These are phyloP conservation scores for Malus hybrid DNA, from an alignment of 331 rosid species.

Conservation along the genomic window DNA sequence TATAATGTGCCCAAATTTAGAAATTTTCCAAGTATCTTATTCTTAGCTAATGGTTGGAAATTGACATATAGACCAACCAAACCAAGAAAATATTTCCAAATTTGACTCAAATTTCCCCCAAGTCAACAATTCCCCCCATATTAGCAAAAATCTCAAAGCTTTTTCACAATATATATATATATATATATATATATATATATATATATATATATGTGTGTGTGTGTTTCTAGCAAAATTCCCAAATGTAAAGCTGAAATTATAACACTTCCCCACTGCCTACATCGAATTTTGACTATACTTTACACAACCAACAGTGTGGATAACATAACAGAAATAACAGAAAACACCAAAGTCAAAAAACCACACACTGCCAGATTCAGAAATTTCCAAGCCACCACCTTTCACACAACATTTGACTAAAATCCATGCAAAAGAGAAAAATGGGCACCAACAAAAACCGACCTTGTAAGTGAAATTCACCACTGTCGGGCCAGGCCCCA, in stretches of 20 bases:
- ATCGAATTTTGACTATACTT: conserved; percentile 10
- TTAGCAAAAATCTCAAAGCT: not conserved
- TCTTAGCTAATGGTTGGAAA: not conserved
- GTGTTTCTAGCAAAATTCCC: not conserved
- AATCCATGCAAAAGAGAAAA: not conserved
- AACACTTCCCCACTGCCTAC: not conserved
- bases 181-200: too few relatives aligned
- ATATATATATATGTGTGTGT: too few relatives aligned
- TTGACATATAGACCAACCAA: not conserved
- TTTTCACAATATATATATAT: not conserved
- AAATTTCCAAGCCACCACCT: not conserved
- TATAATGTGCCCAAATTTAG: not conserved
- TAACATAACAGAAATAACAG: not conserved
- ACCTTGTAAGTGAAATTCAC: conserved; percentile 86
- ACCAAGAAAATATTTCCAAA: conserved; percentile 2
- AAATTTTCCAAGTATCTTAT: not conserved
- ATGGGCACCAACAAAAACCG: conserved; percentile 1
- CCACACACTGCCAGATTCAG: not conserved
- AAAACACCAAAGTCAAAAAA: conserved; percentile 15
- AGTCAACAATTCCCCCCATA: not conserved
- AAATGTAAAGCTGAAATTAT: not conserved
- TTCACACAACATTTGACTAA: conserved; percentile 7
- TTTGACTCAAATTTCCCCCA: conserved; percentile 8
- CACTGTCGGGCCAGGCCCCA: conserved; percentile 78
- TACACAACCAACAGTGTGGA: not conserved